These are phyloP conservation scores for Populus deltoides DNA, from an alignment of 345 rosid genomes.

Conservation along the genomic window DNA sequence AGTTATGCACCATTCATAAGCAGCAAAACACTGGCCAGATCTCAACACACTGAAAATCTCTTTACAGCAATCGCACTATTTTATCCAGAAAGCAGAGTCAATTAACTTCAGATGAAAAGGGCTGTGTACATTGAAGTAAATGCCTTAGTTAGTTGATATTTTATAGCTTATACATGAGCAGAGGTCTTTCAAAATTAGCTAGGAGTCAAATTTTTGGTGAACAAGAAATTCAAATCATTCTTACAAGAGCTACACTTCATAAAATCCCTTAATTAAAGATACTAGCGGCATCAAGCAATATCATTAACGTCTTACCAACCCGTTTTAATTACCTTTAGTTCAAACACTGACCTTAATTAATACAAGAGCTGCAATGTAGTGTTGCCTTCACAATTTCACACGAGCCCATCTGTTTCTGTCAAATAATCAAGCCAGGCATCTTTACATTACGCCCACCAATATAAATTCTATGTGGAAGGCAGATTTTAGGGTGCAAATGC, in stretches of 20 bases:
- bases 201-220: not conserved
- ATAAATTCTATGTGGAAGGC: not conserved
- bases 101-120: not conserved
- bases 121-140: not conserved
- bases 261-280: not conserved
- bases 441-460: not conserved
- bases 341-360: not conserved
- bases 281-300: not conserved
- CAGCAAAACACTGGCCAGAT: conserved; percentile 83
- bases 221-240: not conserved
- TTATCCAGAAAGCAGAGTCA: not conserved
- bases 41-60: conserved; percentile 79
- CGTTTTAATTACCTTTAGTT: not conserved
- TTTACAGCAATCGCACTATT: conserved; percentile 72
- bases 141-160: not conserved
- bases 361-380: not conserved
- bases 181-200: not conserved
- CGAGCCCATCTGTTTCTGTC: not conserved
- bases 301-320: not conserved
- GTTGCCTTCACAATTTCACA: not conserved
- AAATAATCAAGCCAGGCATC: not conserved
- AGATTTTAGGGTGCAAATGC: not conserved
- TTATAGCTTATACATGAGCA: not conserved
- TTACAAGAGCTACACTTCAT: not conserved
- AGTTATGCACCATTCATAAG: conserved; percentile 93